phyloP scores from a whole-genome alignment of 306 rosid species.

The Glycine tomentella region DNA sequence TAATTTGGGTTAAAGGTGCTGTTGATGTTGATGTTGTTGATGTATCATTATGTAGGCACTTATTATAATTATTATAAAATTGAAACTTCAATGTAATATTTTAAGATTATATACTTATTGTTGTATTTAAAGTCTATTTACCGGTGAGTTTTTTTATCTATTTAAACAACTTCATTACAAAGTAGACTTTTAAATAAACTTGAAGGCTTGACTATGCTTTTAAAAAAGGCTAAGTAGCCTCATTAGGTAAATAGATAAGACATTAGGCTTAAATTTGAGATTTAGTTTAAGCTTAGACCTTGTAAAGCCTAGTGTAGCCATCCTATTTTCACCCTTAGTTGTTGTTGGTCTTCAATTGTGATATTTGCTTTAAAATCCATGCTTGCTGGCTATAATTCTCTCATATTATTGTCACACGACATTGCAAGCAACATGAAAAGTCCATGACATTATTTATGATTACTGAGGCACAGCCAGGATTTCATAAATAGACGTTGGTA shows the following conservation, averaged over 20 bases:
- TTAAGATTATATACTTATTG: background rate
- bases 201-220: background rate
- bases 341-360: background rate
- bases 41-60: too few relatives aligned
- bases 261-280: background rate
- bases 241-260: background rate
- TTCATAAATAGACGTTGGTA: background rate
- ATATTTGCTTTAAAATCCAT: slow-evolving; percentile 17
- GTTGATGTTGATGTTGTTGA: too few relatives aligned
- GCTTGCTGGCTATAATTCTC: background rate
- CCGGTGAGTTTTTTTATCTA: background rate
- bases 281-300: background rate
- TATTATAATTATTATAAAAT: too few relatives aligned
- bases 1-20: too few relatives aligned
- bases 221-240: background rate
- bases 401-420: slow-evolving; percentile 4
- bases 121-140: background rate
- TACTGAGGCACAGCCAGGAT: background rate
- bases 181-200: background rate
- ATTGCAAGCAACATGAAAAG: background rate
- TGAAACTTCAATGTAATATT: background rate
- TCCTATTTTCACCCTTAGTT: background rate
- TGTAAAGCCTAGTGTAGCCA: background rate
- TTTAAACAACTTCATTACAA: background rate
- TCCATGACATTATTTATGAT: background rate